Base-by-base conservation (phyloP, 2,329 filamentous ascomycete genomes). In the Aureobasidium vineae region DNA sequence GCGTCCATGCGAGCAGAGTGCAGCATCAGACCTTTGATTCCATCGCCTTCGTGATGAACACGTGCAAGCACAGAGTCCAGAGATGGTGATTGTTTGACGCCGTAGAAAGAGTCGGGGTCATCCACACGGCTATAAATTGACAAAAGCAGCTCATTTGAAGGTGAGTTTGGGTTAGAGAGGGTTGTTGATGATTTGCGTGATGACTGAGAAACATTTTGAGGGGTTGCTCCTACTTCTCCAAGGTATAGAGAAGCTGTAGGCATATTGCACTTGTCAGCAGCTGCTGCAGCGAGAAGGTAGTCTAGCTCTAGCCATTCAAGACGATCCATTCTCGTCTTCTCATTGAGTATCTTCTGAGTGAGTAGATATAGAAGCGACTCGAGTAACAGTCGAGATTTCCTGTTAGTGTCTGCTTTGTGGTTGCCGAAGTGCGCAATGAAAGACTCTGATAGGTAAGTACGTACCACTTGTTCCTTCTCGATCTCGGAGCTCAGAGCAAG, bases 101-200 rank as follows among this genome's bases (percentile, higher is more conserved):
- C 96, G 74, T 99, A 99, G 76, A 96, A 99, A 0, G 92, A 89
- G 76, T 99, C 95, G 1, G 93, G 94, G 73, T 99, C 96, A 73
- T 97, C 93, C 54, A 99, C 90, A 68, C 91, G 94, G 74, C 91
- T 90, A 75, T 95, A 99, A 2, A 99, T 93, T 0, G 85, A 82
- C 52, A 97, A 83, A 15, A 98, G 81, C 1, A 96, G 82, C 36
- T 90, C 86, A 3, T 85, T 83, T 7, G 90, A 85, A 31, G 81
- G 67, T 33, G 74, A 70, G 0, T 73, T 73, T 15, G 76, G 87
- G 79, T 54, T 81, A 74, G 70, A 70, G 56, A 81, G 73, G 2
- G 81, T 78, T 2, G 67, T 36, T 7, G 89, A 92, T 10, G 90
- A 89, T 59, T 90, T 85, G 67, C 90, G 84, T 50, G 89, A 89